Base-by-base conservation (phyloP, 768 basidiomycete species). In the Obba rivulosa region DNA sequence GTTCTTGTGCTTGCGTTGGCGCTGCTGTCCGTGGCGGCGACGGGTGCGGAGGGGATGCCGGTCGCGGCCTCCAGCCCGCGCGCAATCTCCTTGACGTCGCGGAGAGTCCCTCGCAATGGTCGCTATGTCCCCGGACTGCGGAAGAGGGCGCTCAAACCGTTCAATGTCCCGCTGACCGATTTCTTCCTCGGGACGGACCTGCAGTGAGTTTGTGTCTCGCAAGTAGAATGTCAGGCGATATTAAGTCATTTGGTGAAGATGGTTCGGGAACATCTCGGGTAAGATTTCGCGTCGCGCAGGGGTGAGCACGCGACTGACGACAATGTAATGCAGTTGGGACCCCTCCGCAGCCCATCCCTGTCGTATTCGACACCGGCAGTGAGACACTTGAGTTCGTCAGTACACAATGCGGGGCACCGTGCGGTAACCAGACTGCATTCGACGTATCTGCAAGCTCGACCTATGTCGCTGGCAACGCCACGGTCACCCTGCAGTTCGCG, bases 351-450 rank as follows among this genome's bases (percentile, higher is more conserved):
- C 52, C 46, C 1, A 57, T 67, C 46, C 62, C 37, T 49, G 78
- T 80, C 41, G 76, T 81, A 11, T 81, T 81, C 62, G 80, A 81
- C 55, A 81, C 79, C 10, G 79, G 78, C 41, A 77, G 75, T 50
- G 59, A 61, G 8, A 67, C 68, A 10, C 66, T 77, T 11, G 75
- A 76, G 62, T 74, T 78, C 50, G 73, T 73, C 2, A 75, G 76
- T 74, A 53, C 76, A 7, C 60, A 73, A 4, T 81, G 77, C 49
- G 69, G 70, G 23, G 55, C 61, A 18, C 50, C 69, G 2, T 81
- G 79, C 56, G 49, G 59, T 13, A 66, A 70, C 43, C 75, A 77
- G 55, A 57, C 66, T 53, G 64, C 74, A 50, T 80, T 79, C 54
- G 68, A 79, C 56, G 58, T 72, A 0, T 64, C 68, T 1, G 68